These are phyloP conservation scores for Glycine soja DNA, from an alignment of 306 rosid genomes.

Conservation along the genomic window DNA sequence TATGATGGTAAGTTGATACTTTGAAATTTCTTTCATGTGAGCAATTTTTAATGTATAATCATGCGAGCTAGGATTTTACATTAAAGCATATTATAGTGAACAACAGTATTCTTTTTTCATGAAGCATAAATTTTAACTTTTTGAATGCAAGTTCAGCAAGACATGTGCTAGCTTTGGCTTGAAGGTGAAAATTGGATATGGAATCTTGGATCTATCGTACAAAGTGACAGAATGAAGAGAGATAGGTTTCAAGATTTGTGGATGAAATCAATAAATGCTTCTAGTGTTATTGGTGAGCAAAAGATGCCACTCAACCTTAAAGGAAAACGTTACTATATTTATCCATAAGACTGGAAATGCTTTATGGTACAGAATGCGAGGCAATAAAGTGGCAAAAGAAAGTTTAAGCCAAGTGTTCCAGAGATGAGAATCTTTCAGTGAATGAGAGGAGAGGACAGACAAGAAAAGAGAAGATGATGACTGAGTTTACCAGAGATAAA, in stretches of 20 bases:
- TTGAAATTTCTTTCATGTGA: slow-evolving; percentile 35
- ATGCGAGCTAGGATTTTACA: slow-evolving; percentile 48
- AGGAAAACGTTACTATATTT: background rate
- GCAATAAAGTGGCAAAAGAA: slow-evolving; percentile 1
- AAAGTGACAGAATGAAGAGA: background rate
- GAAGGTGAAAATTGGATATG: slow-evolving; percentile 9
- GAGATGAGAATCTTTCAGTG: slow-evolving; percentile 16
- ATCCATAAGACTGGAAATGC: background rate
- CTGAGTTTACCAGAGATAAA: background rate
- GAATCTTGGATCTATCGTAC: slow-evolving; percentile 21
- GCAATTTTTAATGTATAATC: slow-evolving; percentile 14
- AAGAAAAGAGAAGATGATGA: slow-evolving; percentile 19
- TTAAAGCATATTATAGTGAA: slow-evolving; percentile 13
- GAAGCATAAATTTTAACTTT: slow-evolving; percentile 24
- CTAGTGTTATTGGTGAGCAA: slow-evolving; percentile 9
- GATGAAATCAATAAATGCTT: slow-evolving; percentile 30
- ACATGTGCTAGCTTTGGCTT: background rate
- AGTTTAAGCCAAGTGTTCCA: background rate
- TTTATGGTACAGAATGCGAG: background rate
- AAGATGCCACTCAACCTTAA: background rate
- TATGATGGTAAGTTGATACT: slow-evolving; percentile 81
- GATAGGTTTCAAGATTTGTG: background rate
- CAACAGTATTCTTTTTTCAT: slow-evolving; percentile 26
- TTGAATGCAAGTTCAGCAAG: slow-evolving; percentile 12
- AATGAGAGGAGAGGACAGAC: background rate